A percentile compares a stretch with the other conserved stretches of the same genome.
Evolutionary conservation across 2,329 filamentous ascomycete genomes (phyloP).

Genomic region (Beauveria medogensis): DNA sequence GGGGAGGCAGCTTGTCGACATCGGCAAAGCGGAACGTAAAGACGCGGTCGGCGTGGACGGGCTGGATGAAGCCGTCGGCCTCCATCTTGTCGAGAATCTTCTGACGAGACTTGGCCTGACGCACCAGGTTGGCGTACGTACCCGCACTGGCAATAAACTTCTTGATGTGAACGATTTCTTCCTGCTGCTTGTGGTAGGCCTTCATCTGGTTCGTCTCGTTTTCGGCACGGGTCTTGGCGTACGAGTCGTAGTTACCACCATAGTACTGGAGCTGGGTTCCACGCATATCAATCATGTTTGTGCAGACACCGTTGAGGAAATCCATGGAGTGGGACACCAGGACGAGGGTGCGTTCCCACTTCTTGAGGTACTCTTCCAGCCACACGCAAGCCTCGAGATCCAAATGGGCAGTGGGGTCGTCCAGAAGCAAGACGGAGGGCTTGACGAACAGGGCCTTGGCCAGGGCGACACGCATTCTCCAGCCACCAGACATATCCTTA

Average conservation of each 20-base stretch:
- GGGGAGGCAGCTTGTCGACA: constrained; percentile 97
- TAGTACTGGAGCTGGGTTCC: constrained; percentile 86
- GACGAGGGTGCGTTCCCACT: constrained; percentile 96
- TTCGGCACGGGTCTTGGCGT: constrained; percentile 88
- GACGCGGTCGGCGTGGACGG: constrained; percentile 73
- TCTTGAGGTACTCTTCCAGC: constrained; percentile 99
- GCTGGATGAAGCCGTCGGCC: constrained; percentile 96
- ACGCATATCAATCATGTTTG: constrained; percentile 98
- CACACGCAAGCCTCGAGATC: constrained; percentile 99
- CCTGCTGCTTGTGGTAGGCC: constrained; percentile 97
- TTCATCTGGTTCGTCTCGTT: constrained; percentile 98
- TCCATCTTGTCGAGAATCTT: constrained; percentile 99
- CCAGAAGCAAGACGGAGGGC: constrained; percentile 88
- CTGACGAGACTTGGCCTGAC: constrained; percentile 97
- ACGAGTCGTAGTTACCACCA: constrained; percentile 99
- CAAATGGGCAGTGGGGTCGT: constrained; percentile 98
- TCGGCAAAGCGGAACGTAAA: constrained; percentile 98
- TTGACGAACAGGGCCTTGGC: constrained; percentile 98
- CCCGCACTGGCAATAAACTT: constrained; percentile 99
- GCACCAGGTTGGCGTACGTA: constrained; percentile 98
- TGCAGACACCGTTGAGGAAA: constrained; percentile 98
- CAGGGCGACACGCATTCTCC: constrained; percentile 98
- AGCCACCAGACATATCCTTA: constrained; percentile 99
- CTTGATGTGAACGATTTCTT: constrained; percentile 99
- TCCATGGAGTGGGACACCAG: constrained; percentile 97